phyloP scores from a whole-genome alignment of 108 stramenopile species.

The Phaeodactylum tricornutum region DNA sequence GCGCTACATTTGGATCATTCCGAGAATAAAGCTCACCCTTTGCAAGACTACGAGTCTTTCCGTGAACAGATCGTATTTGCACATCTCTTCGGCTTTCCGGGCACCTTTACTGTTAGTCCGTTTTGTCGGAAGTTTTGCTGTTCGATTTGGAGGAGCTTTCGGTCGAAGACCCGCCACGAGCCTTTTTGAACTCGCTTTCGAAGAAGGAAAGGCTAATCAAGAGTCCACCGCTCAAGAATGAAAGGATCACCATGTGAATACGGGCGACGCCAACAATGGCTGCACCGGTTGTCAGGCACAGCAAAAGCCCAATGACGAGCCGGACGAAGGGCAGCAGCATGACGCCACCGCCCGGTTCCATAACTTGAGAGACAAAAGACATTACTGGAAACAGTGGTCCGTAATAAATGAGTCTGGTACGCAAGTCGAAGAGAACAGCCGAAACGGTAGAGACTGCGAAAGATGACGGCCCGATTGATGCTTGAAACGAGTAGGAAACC shows the following conservation, averaged over 20 bases:
- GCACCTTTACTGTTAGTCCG: not conserved
- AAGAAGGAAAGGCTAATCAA: slow-evolving; percentile 68
- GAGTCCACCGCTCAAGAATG: slow-evolving; percentile 52
- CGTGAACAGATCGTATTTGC: no score
- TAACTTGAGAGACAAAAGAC: slow-evolving; percentile 54
- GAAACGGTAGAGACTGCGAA: not conserved
- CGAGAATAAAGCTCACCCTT: no score
- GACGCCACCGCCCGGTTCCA: slow-evolving; percentile 78
- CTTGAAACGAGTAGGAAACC: no score
- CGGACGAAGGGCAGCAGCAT: slow-evolving; percentile 78
- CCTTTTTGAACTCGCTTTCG: slow-evolving; percentile 67
- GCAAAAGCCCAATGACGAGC: slow-evolving; percentile 46
- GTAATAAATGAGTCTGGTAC: not conserved
- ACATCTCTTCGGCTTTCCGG: no score
- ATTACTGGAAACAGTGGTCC: slow-evolving; percentile 5
- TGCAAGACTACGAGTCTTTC: no score
- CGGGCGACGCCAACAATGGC: slow-evolving; percentile 62
- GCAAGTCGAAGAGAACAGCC: not conserved
- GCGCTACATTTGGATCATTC: no score
- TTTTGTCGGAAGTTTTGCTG: not conserved
- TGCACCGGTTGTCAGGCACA: slow-evolving; percentile 40
- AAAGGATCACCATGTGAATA: slow-evolving; percentile 79
- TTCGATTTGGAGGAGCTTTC: not conserved
- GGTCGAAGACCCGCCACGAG: slow-evolving; percentile 12
- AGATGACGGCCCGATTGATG: not conserved